Evolutionary conservation across 495 filamentous ascomycete genomes (phyloP).

Genomic region (Lentithecium fluviatile): DNA sequence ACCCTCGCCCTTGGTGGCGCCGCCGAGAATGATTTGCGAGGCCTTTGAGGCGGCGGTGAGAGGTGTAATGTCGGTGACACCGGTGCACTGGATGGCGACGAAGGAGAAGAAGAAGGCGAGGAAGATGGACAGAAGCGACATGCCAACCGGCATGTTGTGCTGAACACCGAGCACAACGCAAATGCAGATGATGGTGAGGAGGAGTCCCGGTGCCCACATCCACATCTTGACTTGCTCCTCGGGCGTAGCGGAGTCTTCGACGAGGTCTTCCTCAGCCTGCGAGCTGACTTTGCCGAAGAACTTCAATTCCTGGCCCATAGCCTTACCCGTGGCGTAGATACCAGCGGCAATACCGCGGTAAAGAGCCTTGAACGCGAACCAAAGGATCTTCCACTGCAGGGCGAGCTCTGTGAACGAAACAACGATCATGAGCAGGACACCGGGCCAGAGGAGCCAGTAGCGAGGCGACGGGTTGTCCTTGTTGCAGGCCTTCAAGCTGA

Average conservation of each 20-base stretch:
- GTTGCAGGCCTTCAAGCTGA: slow-evolving; percentile 47
- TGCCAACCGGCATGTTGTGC: slow-evolving; percentile 60
- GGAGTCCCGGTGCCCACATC: slow-evolving; percentile 58
- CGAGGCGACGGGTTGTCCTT: slow-evolving; percentile 55
- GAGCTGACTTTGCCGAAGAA: slow-evolving; percentile 51
- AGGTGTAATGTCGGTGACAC: slow-evolving; percentile 62
- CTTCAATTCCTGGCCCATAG: slow-evolving; percentile 47
- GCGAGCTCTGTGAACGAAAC: slow-evolving; percentile 59
- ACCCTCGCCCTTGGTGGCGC: slow-evolving; percentile 53
- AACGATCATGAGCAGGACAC: slow-evolving; percentile 64
- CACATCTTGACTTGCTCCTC: slow-evolving; percentile 61
- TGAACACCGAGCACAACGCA: slow-evolving; percentile 61
- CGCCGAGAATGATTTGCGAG: slow-evolving; percentile 66
- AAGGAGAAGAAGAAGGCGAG: slow-evolving; percentile 69
- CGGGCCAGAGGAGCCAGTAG: slow-evolving; percentile 68
- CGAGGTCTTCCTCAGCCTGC: slow-evolving; percentile 39
- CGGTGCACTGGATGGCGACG: slow-evolving; percentile 63
- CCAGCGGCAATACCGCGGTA: slow-evolving; percentile 49
- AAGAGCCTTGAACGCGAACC: slow-evolving; percentile 51
- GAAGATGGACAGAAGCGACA: slow-evolving; percentile 60
- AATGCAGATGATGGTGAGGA: slow-evolving; percentile 53
- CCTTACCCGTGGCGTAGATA: slow-evolving; percentile 45
- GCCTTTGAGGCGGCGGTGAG: slow-evolving; percentile 65
- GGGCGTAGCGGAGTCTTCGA: slow-evolving; percentile 53
- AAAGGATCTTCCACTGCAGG: slow-evolving; percentile 62